Evolutionary conservation across 2,329 filamentous ascomycete genomes (phyloP), one percentile per base, ranked within the genome.

Genomic region (Paecilomyces fulvus): DNA sequence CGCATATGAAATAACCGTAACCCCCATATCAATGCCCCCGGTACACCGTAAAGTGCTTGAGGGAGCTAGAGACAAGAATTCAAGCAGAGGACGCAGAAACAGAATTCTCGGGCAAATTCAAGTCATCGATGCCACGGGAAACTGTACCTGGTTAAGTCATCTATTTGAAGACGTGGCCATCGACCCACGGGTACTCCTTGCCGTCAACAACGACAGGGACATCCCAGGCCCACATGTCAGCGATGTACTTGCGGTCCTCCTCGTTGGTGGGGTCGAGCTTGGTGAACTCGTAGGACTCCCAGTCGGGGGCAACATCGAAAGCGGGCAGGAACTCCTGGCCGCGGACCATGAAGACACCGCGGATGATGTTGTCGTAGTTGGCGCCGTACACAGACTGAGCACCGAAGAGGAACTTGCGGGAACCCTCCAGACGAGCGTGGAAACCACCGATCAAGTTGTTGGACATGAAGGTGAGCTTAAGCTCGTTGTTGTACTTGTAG

Each of bases 161-260:
- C 84, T 96, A 97, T 84, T 97, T 97, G 89, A 96, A 97, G 76
- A 97, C 91, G 86, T 97, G 96, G 75, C 94, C 94, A 70, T 90
- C 87, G 72, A 88, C 88, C 80, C 88, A 90, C 75, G 85, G 79
- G 80, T 92, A 95, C 72, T 87, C 83, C 88, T 97, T 96, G 81
- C 88, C 92, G 70, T 88, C 77, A 70, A 90, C 83, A 63, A 79
- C 79, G 70, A 92, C 79, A 64, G 89, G 86, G 80, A 90, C 88
- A 76, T 97, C 94, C 89, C 91, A 96, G 61, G 84, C 81, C 94
- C 94, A 99, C 79, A 87, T 82, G 73, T 88, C 85, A 72, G 94
- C 85, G 71, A 99, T 81, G 74, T 89, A 92, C 74, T 88, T 86
- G 73, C 83, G 85, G 83, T 97, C 90, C 77, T 92, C 90, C 55